Evolutionary conservation across 2,329 filamentous ascomycete genomes (phyloP).

Genomic region (Monosporascus sp.): DNA sequence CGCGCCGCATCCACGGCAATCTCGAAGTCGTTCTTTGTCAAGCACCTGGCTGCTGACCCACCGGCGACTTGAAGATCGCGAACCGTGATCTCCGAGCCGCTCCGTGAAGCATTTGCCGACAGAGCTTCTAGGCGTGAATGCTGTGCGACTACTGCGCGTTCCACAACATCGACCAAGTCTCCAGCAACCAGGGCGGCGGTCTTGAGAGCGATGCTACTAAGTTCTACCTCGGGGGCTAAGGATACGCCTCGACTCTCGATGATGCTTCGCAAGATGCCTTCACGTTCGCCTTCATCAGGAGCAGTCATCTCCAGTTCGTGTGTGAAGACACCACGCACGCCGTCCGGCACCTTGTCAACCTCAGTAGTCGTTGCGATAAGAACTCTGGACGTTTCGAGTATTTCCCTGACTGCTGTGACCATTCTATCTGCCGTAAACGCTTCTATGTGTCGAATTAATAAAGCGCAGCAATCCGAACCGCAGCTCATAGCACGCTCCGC

Average conservation of each 20-base stretch:
- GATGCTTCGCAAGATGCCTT: conserved; percentile 76
- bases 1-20: conserved; percentile 90
- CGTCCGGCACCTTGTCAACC: conserved; percentile 88
- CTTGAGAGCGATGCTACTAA: conserved; percentile 82
- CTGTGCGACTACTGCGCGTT: conserved; percentile 76
- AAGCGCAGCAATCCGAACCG: conserved; percentile 72
- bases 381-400: conserved; percentile 73
- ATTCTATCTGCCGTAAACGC: conserved; percentile 88
- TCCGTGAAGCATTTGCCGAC: conserved; percentile 41
- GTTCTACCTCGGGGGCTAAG: conserved; percentile 77
- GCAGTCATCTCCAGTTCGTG: conserved; percentile 93
- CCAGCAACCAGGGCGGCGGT: conserved; percentile 93
- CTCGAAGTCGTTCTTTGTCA: conserved; percentile 82
- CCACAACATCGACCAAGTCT: conserved; percentile 89
- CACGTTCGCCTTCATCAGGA: conserved; percentile 86
- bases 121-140: conserved; percentile 70
- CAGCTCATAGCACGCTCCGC: conserved; percentile 87
- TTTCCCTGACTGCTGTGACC: conserved; percentile 75
- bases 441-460: conserved; percentile 87
- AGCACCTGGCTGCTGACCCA: conserved; percentile 68
- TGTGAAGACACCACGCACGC: conserved; percentile 83
- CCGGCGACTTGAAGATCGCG: conserved; percentile 86
- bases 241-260: conserved; percentile 69
- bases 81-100: conserved; percentile 49
- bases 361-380: conserved; percentile 93